Conservation (phyloP, 1,284 basidiomycete genomes). For the Cryptococcus amylolentus region DNA sequence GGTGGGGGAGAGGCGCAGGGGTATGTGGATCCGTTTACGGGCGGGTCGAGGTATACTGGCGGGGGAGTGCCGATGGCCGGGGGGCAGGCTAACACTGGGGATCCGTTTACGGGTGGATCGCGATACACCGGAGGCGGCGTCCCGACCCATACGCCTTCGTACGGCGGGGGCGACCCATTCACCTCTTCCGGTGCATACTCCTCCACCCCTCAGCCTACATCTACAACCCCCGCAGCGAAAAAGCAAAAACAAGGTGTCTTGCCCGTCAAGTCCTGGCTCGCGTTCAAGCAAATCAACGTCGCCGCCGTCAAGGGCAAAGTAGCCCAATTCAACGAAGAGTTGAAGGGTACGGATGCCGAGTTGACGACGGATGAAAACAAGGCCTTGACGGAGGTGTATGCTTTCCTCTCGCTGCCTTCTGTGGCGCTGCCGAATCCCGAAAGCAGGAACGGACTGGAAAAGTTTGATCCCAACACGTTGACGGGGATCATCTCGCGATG, state of each 20-base stretch:
- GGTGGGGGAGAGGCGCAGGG: conserved; percentile 31
- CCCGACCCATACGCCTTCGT: neutral
- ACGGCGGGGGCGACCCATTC: conserved; percentile 23
- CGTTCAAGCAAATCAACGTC: conserved; percentile 87
- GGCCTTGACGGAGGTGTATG: conserved; percentile 63
- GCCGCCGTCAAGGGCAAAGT: conserved; percentile 79
- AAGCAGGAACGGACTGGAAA: conserved; percentile 24
- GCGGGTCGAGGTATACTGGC: conserved; percentile 60
- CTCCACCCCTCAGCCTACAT: conserved; percentile 24
- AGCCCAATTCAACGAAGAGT: conserved; percentile 69
- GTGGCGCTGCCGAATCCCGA: conserved; percentile 45
- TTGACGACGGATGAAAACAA: conserved; percentile 66
- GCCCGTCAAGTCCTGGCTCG: conserved; percentile 55
- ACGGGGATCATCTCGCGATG: conserved; percentile 69
- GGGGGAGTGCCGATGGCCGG: conserved; percentile 15
- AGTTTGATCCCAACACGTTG: conserved; percentile 61
- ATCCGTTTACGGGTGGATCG: conserved; percentile 81
- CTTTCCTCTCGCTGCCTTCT: conserved; percentile 59
- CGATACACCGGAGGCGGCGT: conserved; percentile 52
- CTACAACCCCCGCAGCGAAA: conserved; percentile 12
- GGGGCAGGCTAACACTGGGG: conserved; percentile 43
- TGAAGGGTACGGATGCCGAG: conserved; percentile 60
- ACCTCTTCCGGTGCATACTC: conserved; percentile 17
- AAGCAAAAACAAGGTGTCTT: conserved; percentile 51
- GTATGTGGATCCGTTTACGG: conserved; percentile 88